Evolutionary conservation across 768 basidiomycete species (phyloP), one percentile per base, ranked within the genome.

Genomic region (Boletus reticuloceps): DNA sequence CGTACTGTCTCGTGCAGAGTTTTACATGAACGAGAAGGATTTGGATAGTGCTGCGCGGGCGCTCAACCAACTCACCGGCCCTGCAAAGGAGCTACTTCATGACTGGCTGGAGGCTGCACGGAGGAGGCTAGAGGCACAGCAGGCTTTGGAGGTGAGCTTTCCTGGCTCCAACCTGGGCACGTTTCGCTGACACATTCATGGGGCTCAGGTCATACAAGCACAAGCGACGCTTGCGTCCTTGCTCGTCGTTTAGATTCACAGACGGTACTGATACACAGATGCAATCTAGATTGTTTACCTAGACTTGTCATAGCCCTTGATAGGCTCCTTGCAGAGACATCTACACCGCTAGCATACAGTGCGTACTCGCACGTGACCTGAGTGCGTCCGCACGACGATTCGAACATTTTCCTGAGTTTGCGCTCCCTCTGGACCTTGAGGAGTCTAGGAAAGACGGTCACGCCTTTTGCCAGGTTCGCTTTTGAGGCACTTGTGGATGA

Each of bases 31-130:
- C 56, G 91, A 95, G 75, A 94, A 97, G 78, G 93, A 98, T 66
- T 72, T 99, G 55, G 96, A 71, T 27, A 68, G 60, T 40, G 96
- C 96, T 19, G 77, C 94, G 36, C 79, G 96, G 51, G 95, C 98
- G 73, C 77, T 98, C 29, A 99, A 98, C 70, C 89, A 93, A 71
- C 74, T 99, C 51, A 83, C 79, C 34, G 96, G 95, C 2, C 84
- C 89, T 55, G 89, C 89, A 16, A 89, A 86, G 71, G 68, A 79
- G 50, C 67, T 96, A 42, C 64, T 91, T 50, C 74, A 78, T 36
- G 96, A 98, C 72, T 99, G 96, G 97, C 75, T 99, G 39, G 84
- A 86, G 62, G 94, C 92, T 63, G 94, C 94, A 11, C 79, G 96
- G 60, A 78, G 82, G 66, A 80, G 94, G 68, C 71, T 99, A 57